These are phyloP conservation scores for Hemisphaericaspora lyxosophila DNA, from an alignment of 1,139 yeast genomes.

Conservation along the genomic window DNA sequence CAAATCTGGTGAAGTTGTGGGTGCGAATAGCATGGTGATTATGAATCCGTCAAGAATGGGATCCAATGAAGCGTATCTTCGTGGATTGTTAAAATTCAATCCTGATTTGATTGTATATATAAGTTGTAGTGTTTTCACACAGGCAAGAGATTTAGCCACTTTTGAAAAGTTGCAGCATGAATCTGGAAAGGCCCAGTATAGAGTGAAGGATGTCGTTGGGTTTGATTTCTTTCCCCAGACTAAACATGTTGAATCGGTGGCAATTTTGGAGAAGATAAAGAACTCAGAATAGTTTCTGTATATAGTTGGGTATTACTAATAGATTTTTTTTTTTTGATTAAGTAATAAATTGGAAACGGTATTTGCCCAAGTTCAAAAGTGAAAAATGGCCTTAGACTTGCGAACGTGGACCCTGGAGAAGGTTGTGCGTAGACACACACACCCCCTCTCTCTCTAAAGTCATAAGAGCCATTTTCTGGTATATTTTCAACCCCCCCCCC, in stretches of 20 bases:
- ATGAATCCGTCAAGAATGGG: constrained; percentile 52
- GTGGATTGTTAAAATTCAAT: constrained; percentile 35
- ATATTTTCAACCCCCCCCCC: too few species aligned
- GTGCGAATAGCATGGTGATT: constrained; percentile 37
- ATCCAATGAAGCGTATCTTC: constrained; percentile 32
- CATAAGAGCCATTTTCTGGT: too few species aligned
- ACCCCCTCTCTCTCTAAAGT: too few species aligned
- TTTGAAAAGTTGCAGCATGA: constrained; percentile 26
- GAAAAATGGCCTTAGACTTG: too few species aligned
- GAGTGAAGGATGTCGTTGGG: constrained; percentile 34
- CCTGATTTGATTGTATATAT: constrained; percentile 42
- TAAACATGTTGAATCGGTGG: constrained; percentile 47
- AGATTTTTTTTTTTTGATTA: too few species aligned
- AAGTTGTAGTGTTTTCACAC: constrained; percentile 49
- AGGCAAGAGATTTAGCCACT: constrained; percentile 42
- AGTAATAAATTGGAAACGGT: too few species aligned
- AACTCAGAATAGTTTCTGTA: not conserved
- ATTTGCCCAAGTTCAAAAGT: too few species aligned
- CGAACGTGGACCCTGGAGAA: too few species aligned
- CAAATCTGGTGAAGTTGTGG: constrained; percentile 23
- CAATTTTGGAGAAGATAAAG: constrained; percentile 27
- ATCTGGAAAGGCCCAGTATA: constrained; percentile 19
- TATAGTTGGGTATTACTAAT: not conserved
- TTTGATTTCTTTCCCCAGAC: constrained; percentile 53
- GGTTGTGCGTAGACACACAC: too few species aligned